Conservation (phyloP, 768 basidiomycete genomes). For the Russula abietina region DNA sequence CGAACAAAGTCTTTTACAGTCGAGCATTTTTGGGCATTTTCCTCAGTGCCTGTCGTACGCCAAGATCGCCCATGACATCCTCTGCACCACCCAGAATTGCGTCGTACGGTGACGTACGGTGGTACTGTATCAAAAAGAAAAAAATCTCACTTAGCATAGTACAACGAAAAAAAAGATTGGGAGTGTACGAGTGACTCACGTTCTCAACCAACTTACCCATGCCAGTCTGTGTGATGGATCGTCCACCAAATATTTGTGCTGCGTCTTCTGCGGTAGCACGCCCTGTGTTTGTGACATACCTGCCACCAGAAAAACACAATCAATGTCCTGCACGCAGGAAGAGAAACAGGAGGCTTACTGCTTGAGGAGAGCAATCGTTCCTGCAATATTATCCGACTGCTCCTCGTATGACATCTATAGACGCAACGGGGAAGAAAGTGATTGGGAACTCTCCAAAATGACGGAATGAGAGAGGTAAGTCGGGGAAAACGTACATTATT, state of each 20-base stretch:
- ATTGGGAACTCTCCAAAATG: background rate
- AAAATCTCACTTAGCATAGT: background rate
- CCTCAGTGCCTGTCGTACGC: constrained; percentile 66
- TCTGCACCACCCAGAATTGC: constrained; percentile 78
- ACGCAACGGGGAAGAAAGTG: constrained; percentile 15
- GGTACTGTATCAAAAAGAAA: constrained; percentile 49
- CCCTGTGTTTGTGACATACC: constrained; percentile 61
- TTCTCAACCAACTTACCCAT: constrained; percentile 85
- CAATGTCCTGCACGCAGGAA: constrained; percentile 1
- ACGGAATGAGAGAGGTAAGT: background rate
- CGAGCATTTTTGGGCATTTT: constrained; percentile 54
- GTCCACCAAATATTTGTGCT: constrained; percentile 83
- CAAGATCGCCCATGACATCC: constrained; percentile 67
- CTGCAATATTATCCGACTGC: constrained; percentile 82
- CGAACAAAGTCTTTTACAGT: constrained; percentile 28
- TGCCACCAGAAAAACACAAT: constrained; percentile 28
- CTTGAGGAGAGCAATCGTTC: constrained; percentile 82
- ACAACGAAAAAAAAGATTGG: background rate
- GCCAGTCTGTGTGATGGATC: constrained; percentile 78
- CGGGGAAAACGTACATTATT: constrained; percentile 51
- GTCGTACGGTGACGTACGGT: constrained; percentile 78
- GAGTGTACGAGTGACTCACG: constrained; percentile 33
- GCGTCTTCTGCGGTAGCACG: constrained; percentile 70
- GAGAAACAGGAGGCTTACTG: constrained; percentile 52
- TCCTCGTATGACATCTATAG: constrained; percentile 78